phyloP scores from a whole-genome alignment of 2,329 filamentous ascomycete genomes.

The Leptodontidium sp. region DNA sequence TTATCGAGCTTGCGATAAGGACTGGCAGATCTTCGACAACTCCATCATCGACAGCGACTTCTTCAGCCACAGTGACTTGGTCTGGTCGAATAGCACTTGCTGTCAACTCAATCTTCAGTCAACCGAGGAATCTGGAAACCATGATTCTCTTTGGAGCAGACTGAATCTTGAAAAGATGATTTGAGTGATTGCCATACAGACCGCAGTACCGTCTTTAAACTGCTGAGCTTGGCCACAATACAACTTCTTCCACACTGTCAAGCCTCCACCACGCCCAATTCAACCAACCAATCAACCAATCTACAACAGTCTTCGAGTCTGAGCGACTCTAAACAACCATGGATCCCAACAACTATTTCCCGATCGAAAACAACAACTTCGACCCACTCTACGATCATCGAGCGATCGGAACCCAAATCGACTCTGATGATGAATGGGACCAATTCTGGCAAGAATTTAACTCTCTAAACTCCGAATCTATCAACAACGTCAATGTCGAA shows the following conservation, averaged over 20 bases:
- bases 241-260: background rate
- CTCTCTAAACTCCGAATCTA: background rate
- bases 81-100: background rate
- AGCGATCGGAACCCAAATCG: constrained; percentile 14
- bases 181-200: background rate
- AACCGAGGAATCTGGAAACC: background rate
- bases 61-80: background rate
- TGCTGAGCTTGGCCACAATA: constrained; percentile 18
- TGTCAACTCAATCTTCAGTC: background rate
- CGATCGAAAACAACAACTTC: background rate
- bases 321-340: constrained; percentile 5
- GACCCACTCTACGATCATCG: background rate
- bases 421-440: constrained; percentile 1
- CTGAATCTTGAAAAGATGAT: background rate
- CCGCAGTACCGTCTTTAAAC: constrained; percentile 17
- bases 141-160: background rate
- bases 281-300: background rate
- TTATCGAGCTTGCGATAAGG: background rate
- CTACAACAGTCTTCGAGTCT: background rate
- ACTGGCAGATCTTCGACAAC: background rate
- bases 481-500: background rate
- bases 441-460: constrained; percentile 17
- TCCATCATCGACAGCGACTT: background rate
- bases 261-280: background rate
- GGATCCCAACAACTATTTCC: background rate